Conservation (phyloP, 1,284 basidiomycete species). For the Ustilago trichophora region DNA sequence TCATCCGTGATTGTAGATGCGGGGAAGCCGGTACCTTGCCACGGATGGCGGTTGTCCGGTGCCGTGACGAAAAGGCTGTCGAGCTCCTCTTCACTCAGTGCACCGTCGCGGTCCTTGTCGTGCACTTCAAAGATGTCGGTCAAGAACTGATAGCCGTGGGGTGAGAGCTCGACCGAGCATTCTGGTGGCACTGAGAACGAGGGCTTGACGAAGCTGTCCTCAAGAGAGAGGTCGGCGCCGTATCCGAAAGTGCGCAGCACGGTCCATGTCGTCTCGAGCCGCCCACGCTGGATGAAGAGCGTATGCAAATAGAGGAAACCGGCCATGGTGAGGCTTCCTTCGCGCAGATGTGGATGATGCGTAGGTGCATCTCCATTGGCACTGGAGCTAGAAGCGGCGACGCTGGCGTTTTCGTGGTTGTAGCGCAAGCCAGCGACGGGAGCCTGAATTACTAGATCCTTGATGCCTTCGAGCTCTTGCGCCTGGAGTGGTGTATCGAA, state of each 20-base stretch:
- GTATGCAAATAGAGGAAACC: conserved; percentile 96
- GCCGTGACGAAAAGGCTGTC: conserved; percentile 90
- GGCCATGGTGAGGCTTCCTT: conserved; percentile 81
- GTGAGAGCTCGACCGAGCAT: conserved; percentile 93
- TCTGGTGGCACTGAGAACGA: conserved; percentile 92
- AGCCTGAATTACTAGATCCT: conserved; percentile 60
- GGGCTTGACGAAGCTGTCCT: conserved; percentile 49
- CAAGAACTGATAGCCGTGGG: conserved; percentile 93
- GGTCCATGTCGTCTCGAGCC: conserved; percentile 98
- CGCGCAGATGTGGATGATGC: conserved; percentile 61
- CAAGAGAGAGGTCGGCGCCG: conserved; percentile 86
- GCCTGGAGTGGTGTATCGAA: conserved; percentile 92
- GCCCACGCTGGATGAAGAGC: conserved; percentile 93
- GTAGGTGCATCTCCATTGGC: conserved; percentile 34
- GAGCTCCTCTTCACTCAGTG: conserved; percentile 84
- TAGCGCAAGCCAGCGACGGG: conserved; percentile 43
- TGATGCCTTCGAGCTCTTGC: conserved; percentile 81
- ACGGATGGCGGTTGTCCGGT: conserved; percentile 71
- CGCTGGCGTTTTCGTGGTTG: conserved; percentile 44
- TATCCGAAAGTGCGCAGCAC: conserved; percentile 94
- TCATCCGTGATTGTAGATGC: conserved; percentile 91
- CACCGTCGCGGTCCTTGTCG: conserved; percentile 97
- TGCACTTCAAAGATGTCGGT: conserved; percentile 96
- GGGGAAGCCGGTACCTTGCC: conserved; percentile 61
- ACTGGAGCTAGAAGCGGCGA: conserved; percentile 43